phyloP scores from a whole-genome alignment of 192 early-diverging fungal species.

The Rhizoclosmatium sp. region DNA sequence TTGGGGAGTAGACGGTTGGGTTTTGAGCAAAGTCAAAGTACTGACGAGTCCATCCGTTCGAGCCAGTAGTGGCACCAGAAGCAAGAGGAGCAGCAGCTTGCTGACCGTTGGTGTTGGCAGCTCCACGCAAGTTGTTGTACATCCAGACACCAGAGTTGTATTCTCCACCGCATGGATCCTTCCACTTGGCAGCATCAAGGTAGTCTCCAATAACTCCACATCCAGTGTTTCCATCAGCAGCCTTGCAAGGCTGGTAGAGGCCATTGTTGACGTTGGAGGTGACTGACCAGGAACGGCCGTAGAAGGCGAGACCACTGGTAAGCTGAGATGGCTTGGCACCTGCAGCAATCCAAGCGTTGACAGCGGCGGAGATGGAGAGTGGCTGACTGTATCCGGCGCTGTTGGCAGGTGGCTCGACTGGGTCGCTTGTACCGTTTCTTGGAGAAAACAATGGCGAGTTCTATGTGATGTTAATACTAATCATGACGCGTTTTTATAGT shows the following conservation, averaged over 20 bases:
- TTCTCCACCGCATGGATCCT: not conserved
- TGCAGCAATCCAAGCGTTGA: not conserved
- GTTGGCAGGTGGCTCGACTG: constrained; percentile 7
- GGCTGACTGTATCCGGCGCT: constrained; percentile 13
- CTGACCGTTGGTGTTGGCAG: constrained; percentile 51
- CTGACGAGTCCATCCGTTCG: constrained; percentile 61
- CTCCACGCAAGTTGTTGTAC: constrained; percentile 64
- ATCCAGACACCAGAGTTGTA: constrained; percentile 62
- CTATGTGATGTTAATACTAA: no score
- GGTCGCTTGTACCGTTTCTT: not conserved
- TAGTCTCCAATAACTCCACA: constrained; percentile 4
- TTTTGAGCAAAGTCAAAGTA: constrained; percentile 62
- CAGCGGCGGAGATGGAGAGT: not conserved
- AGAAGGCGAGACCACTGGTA: not conserved
- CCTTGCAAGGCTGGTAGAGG: constrained; percentile 1
- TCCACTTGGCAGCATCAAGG: constrained; percentile 15
- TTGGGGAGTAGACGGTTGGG: constrained; percentile 65
- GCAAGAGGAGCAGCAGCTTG: constrained; percentile 60
- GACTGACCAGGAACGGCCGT: constrained; percentile 14
- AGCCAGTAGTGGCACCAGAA: constrained; percentile 48
- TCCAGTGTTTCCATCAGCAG: not conserved
- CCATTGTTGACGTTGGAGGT: not conserved
- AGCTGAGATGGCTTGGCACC: not conserved
- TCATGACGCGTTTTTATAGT: no score
- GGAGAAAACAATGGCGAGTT: constrained; percentile 16